Conservation (phyloP, 202 grass and related monocot species). For the Elaeis oleifera region DNA sequence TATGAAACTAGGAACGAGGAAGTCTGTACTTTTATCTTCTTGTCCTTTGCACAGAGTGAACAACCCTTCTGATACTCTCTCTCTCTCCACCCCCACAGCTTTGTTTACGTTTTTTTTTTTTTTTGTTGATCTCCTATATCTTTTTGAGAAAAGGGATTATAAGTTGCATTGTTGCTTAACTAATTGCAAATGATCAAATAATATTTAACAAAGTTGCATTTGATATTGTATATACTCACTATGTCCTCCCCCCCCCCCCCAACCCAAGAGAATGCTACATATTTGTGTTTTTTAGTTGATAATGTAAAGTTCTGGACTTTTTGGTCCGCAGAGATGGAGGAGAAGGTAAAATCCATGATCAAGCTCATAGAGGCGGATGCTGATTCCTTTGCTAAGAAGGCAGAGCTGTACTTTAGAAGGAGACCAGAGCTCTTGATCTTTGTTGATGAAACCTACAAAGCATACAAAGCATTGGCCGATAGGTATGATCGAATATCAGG, state of each 20-base stretch:
- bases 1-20: too few relatives aligned
- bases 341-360: conserved; percentile 60
- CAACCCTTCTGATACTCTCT: too few relatives aligned
- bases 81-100: too few relatives aligned
- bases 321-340: conserved; percentile 57
- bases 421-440: conserved; percentile 68
- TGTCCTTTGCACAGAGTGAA: too few relatives aligned
- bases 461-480: conserved; percentile 71
- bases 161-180: neutral
- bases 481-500: conserved; percentile 72
- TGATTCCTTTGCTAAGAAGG: conserved; percentile 72
- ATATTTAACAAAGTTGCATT: neutral
- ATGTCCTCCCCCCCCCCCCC: too few relatives aligned
- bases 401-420: conserved; percentile 66
- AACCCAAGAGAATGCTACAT: too few relatives aligned
- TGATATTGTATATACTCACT: neutral
- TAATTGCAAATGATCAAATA: neutral
- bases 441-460: conserved; percentile 67
- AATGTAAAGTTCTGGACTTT: neutral
- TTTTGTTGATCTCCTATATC: too few relatives aligned
- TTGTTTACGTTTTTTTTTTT: too few relatives aligned
- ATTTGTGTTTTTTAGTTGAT: neutral
- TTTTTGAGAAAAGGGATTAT: too few relatives aligned
- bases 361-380: conserved; percentile 75
- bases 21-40: too few relatives aligned